Evolutionary conservation across 1,139 yeast species (phyloP).

Genomic region (Yamadazyma epiphylla): DNA sequence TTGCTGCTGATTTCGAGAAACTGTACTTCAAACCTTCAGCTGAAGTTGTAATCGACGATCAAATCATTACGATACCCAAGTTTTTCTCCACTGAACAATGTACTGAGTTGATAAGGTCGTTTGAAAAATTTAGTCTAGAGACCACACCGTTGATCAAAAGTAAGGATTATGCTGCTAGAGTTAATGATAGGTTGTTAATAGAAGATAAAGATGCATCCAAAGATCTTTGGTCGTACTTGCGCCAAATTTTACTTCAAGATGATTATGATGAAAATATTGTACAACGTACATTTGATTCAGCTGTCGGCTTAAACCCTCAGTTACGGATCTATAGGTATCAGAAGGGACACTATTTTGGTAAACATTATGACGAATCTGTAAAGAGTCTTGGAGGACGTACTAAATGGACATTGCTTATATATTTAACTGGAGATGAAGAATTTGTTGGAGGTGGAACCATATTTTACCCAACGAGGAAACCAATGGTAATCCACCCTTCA

Average conservation of each 20-base stretch:
- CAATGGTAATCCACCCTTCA: constrained; percentile 42
- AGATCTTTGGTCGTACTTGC: constrained; percentile 43
- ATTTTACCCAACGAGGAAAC: constrained; percentile 38
- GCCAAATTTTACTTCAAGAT: constrained; percentile 25
- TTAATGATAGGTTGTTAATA: constrained; percentile 49
- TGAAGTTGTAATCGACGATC: constrained; percentile 29
- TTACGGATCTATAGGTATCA: constrained; percentile 53
- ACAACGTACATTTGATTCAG: constrained; percentile 25
- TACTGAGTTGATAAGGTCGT: constrained; percentile 37
- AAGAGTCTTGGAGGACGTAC: constrained; percentile 31
- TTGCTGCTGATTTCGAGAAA: constrained; percentile 17
- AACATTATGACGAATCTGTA: constrained; percentile 63
- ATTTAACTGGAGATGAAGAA: constrained; percentile 56
- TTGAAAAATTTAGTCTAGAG: constrained; percentile 33
- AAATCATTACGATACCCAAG: constrained; percentile 44
- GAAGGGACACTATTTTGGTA: constrained; percentile 59
- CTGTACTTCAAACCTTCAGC: constrained; percentile 34
- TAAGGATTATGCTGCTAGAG: constrained; percentile 56
- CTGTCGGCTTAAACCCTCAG: constrained; percentile 55
- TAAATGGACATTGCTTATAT: constrained; percentile 58
- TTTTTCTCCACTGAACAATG: constrained; percentile 44
- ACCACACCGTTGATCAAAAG: constrained; percentile 49
- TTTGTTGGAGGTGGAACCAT: constrained; percentile 63
- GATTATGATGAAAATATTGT: constrained; percentile 29
- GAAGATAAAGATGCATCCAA: constrained; percentile 38